Base-by-base conservation (phyloP, 2,329 filamentous ascomycete species). In the Pseudogymnoascus sp. region DNA sequence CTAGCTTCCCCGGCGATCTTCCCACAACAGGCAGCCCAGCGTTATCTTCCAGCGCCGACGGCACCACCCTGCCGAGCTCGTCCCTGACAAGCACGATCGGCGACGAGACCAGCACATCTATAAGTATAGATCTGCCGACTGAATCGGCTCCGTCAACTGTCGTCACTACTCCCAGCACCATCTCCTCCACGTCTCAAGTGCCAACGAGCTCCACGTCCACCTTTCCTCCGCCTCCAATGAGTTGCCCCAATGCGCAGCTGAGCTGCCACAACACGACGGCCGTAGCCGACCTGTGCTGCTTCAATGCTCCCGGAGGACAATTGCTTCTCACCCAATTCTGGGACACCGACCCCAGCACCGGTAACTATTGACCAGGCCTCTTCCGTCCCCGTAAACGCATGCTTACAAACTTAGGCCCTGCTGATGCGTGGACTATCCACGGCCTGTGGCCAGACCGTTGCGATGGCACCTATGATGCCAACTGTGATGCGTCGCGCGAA, bases 321-420 rank as follows among this genome's bases (percentile, higher is more conserved):
- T 75, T 92, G 48, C 79, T 91, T 4, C 83, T 85, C 72, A 91
- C 89, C 1, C 88, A 92, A 68, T 91, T 92, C 75, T 92, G 88
- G 88, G 88, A 92, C 69, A 82, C 84, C 0, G 71, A 81, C 63
- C 87, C 87, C 1, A 76, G 80, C 1, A 81, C 84, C 3, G 72
- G 67, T 66, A 66, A 45, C 31, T 55, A 55, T 55, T 21, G 21
- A 8, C 39, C 36, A 35, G 0, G 18, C 15, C 59, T 42, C 15
- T 5, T 59, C 15, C 48, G 10, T n/a, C 12, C 18, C 9, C 25
- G n/a, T 48, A n/a, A 5, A 13, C 58, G 5, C 13, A n/a, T 4
- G 5, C 37, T 60, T 8, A 52, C 31, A 60, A 18, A 5, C 12
- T 29, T 2, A 62, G 87, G 89, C 0, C 87, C 88, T 1, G 74